A percentile compares a stretch with the other conserved stretches of the same genome.
Conservation (phyloP, 208 protist genomes). For the Wallacemonas sp. region DNA sequence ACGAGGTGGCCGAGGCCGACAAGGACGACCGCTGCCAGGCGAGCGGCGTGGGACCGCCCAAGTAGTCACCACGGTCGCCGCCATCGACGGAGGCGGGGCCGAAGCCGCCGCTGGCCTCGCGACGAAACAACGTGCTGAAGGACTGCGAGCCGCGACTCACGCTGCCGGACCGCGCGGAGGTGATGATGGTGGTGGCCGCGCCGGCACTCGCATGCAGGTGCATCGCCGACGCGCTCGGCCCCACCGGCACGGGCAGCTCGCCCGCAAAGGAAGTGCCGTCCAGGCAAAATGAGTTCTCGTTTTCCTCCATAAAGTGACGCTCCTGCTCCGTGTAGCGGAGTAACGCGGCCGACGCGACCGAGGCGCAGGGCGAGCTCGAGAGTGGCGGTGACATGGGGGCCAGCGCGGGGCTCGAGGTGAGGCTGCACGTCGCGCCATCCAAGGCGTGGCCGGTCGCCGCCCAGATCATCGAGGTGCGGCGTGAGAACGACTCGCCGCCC, state of each 20-base stretch:
- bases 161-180: conserved; percentile 1
- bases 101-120: conserved; percentile 4
- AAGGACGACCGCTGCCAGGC: conserved; percentile 6
- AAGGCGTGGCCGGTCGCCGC: neutral
- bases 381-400: neutral
- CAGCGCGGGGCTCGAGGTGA: neutral
- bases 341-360: neutral
- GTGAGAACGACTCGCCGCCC: too few species aligned
- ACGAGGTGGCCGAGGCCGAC: conserved; percentile 3
- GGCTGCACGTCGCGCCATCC: conserved; percentile 1
- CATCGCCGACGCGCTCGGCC: too few species aligned
- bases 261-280: neutral
- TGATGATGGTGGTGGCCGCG: neutral
- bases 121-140: conserved; percentile 15
- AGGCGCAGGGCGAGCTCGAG: conserved; percentile 5
- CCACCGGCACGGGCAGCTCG: neutral
- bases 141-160: conserved; percentile 7
- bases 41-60: conserved; percentile 11
- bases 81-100: neutral
- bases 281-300: neutral
- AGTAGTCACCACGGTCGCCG: too few species aligned
- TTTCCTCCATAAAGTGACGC: conserved; percentile 1
- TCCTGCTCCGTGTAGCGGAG: conserved; percentile 15
- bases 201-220: too few species aligned
- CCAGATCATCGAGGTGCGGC: conserved; percentile 11